Evolutionary conservation across 257 asterid species (phyloP).

Genomic region (Fraxinus cuspidata): DNA sequence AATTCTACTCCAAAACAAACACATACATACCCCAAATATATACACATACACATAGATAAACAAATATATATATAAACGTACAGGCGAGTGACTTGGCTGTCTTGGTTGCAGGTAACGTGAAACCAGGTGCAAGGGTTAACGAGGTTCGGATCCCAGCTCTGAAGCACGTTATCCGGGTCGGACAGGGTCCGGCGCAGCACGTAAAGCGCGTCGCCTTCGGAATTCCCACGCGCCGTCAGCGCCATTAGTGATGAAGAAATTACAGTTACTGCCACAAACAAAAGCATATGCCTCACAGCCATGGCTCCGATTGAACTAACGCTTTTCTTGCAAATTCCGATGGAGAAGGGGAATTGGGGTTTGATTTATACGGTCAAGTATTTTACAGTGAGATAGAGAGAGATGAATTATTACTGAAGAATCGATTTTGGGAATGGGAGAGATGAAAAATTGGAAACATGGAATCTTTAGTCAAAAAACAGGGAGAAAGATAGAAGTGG

Average conservation of each 20-base stretch:
- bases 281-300: neutral
- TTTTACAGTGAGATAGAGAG: neutral
- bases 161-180: constrained; percentile 77
- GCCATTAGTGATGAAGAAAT: constrained; percentile 7
- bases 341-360: neutral
- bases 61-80: constrained; percentile 15
- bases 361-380: constrained; percentile 1
- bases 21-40: neutral
- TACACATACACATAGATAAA: too few species aligned
- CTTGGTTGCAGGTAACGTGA: constrained; percentile 60
- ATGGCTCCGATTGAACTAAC: neutral
- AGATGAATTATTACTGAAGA: too few species aligned
- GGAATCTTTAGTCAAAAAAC: too few species aligned
- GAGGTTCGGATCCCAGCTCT: constrained; percentile 91
- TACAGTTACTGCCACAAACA: neutral
- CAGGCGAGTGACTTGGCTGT: constrained; percentile 48
- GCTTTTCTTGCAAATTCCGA: neutral
- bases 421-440: too few species aligned
- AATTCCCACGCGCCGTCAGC: constrained; percentile 44
- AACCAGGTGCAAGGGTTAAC: constrained; percentile 89
- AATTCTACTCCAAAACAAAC: neutral
- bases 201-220: constrained; percentile 78
- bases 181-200: constrained; percentile 73
- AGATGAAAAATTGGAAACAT: too few species aligned
- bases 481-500: too few species aligned